Evolutionary conservation across 2,329 filamentous ascomycete species (phyloP), one percentile per base, ranked within the genome.

Genomic region (Trichophyton benhamiae): DNA sequence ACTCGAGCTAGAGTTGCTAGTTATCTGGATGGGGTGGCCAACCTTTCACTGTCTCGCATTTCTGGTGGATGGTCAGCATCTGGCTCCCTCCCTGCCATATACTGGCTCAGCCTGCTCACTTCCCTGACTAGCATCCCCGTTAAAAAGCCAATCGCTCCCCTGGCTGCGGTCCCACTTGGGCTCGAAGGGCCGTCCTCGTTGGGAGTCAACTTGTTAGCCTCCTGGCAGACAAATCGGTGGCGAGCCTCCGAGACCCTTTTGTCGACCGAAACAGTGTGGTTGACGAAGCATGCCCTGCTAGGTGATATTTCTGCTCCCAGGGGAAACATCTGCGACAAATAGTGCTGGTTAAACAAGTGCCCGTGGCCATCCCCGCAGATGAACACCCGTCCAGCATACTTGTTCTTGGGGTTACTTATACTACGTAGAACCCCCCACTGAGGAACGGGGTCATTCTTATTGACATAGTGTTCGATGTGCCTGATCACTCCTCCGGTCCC

Each of bases 381-480:
- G 61, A 82, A 81, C 0, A 82, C 67, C 9, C 74, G 74, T 0
- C 80, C 80, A 62, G 77, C 72, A 64, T 78, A 82, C 13, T 76
- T 72, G 63, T 79, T 81, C 0, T 74, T 71, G 25, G 74, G 72
- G 59, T 81, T 79, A 30, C 74, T 78, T 1, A 79, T 78, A 68
- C 88, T 90, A 70, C 88, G 81, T 41, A 92, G 76, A 4, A 91
- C 83, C 1, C 89, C 89, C 80, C 87, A 89, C 8, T 84, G 76
- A 3, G 87, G 82, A 1, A 92, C 87, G 66, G 89, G 88, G 67
- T 94, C 89, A 15, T 79, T 81, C 7, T 80, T 81, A 69, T 91
- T 87, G 2, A 85, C 86, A 68, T 91, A 94, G 72, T 94, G 89
- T 72, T 94, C 89, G 44, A 94, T 86, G 65, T 91, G 80, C 4